A percentile compares a stretch with the other conserved stretches of the same genome.
phyloP scores from a whole-genome alignment of 2,329 filamentous ascomycete species.

The Pseudogymnoascus sp. region DNA sequence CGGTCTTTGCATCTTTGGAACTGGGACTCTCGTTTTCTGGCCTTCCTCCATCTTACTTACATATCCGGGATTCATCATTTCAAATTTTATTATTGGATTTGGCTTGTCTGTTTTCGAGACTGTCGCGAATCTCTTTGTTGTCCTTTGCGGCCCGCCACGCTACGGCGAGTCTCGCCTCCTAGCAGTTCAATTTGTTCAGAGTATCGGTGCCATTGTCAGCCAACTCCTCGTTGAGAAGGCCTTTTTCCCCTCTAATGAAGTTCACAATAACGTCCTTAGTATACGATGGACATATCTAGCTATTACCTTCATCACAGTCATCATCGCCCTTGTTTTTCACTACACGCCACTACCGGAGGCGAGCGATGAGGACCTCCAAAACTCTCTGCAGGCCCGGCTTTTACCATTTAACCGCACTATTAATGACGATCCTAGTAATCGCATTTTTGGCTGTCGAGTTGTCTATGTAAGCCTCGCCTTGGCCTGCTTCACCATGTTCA shows the following conservation, averaged over 20 bases:
- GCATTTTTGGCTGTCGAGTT: constrained; percentile 47
- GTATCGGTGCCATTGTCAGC: constrained; percentile 62
- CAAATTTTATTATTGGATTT: constrained; percentile 65
- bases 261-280: constrained; percentile 48
- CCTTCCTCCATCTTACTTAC: constrained; percentile 64
- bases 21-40: constrained; percentile 74
- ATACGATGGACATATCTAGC: constrained; percentile 73
- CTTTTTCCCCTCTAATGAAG: constrained; percentile 44
- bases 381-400: constrained; percentile 56
- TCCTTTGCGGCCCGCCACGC: constrained; percentile 62
- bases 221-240: constrained; percentile 64
- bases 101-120: constrained; percentile 70
- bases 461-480: constrained; percentile 46
- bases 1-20: constrained; percentile 62
- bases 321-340: constrained; percentile 56
- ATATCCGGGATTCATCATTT: constrained; percentile 70
- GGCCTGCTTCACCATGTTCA: constrained; percentile 68
- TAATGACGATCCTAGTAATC: constrained; percentile 64
- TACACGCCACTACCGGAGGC: constrained; percentile 55
- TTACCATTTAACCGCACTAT: constrained; percentile 56
- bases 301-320: constrained; percentile 62
- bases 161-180: constrained; percentile 69
- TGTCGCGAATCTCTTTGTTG: constrained; percentile 64
- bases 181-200: constrained; percentile 66
- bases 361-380: constrained; percentile 31